Percentiles rank a stretch among this genome's conserved stretches.
phyloP scores from a whole-genome alignment of 306 rosid species.

The Dalbergia cochinchinensis region DNA sequence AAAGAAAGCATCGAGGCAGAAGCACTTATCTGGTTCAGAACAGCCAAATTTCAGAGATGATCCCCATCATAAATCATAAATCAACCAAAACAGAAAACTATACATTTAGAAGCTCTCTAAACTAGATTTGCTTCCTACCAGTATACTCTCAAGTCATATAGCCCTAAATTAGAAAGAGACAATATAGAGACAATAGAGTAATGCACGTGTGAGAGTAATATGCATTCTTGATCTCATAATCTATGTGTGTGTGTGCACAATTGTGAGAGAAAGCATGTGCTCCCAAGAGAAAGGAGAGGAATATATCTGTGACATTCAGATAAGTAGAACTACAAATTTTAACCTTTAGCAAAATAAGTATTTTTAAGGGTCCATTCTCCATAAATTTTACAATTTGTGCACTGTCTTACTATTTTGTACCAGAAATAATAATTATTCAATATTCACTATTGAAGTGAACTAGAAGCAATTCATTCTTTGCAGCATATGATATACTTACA shows the following conservation, averaged over 20 bases:
- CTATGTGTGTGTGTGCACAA: slow-evolving; percentile 6
- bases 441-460: slow-evolving; percentile 31
- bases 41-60: slow-evolving; percentile 39
- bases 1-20: slow-evolving; percentile 87
- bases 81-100: slow-evolving; percentile 10
- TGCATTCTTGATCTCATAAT: slow-evolving; percentile 1
- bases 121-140: slow-evolving; percentile 17
- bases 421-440: not conserved
- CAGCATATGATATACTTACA: slow-evolving; percentile 57
- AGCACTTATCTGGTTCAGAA: slow-evolving; percentile 73
- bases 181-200: slow-evolving; percentile 10
- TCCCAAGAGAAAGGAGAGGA: slow-evolving; percentile 23
- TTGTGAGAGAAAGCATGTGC: slow-evolving; percentile 5
- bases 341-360: slow-evolving; percentile 39
- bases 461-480: slow-evolving; percentile 47
- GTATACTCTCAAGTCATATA: not conserved
- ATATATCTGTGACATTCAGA: slow-evolving; percentile 31
- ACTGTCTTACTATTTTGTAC: slow-evolving; percentile 7
- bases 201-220: not conserved
- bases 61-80: slow-evolving; percentile 25
- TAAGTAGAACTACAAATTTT: slow-evolving; percentile 11
- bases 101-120: slow-evolving; percentile 33
- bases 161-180: slow-evolving; percentile 19
- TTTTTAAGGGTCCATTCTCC: slow-evolving; percentile 30
- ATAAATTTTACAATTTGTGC: slow-evolving; percentile 28